phyloP scores from a whole-genome alignment of 345 rosid species.

The Jatropha curcas region DNA sequence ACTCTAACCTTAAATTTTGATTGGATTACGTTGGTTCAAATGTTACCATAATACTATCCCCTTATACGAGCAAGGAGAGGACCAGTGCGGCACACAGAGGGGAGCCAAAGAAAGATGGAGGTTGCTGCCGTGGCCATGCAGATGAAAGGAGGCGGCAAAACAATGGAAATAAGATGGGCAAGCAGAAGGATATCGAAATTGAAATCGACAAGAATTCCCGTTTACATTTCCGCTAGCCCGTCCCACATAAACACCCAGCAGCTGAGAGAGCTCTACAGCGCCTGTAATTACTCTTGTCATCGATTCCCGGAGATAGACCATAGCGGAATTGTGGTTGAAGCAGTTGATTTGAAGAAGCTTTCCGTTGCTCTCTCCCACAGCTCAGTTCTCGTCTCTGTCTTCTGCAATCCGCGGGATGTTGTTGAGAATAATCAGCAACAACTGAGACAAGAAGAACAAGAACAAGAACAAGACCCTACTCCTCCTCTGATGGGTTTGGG shows the following conservation, averaged over 20 bases:
- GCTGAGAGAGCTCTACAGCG: constrained; percentile 47
- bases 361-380: constrained; percentile 62
- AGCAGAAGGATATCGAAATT: constrained; percentile 25
- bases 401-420: constrained; percentile 44
- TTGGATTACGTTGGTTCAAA: no score
- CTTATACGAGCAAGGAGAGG: no score
- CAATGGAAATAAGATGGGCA: constrained; percentile 61
- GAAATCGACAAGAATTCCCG: constrained; percentile 33
- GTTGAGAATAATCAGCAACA: constrained; percentile 3
- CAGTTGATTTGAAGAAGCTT: constrained; percentile 58
- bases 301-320: constrained; percentile 47
- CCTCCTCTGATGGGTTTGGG: constrained; percentile 32
- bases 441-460: neutral
- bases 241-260: constrained; percentile 47
- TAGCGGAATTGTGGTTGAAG: constrained; percentile 25
- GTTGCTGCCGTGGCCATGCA: neutral
- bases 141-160: constrained; percentile 4
- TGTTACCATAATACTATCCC: no score
- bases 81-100: no score
- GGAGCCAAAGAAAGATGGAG: neutral
- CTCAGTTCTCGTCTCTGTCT: constrained; percentile 67
- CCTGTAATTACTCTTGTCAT: constrained; percentile 66
- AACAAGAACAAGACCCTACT: constrained; percentile 15
- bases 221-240: constrained; percentile 62
- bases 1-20: no score